Percentiles rank a stretch among this genome's conserved stretches.
Evolutionary conservation across 306 rosid species (phyloP).

Genomic region (Amphicarpaea edgeworthii): DNA sequence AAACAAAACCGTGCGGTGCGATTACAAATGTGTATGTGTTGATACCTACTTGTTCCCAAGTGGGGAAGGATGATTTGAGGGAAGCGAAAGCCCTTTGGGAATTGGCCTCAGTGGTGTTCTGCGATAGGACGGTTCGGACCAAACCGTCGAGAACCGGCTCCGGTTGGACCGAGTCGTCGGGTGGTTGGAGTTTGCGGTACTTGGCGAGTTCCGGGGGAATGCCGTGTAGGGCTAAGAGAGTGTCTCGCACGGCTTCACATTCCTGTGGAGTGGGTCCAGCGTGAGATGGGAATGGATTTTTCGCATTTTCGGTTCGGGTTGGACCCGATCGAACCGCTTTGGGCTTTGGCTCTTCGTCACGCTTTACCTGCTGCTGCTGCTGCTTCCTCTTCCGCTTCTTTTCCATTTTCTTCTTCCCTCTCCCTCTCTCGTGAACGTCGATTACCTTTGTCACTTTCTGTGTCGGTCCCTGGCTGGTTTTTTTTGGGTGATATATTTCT

Average conservation of each 20-base stretch:
- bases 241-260: conserved; percentile 68
- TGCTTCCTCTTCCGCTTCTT: conserved; percentile 48
- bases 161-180: conserved; percentile 29
- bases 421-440: no score
- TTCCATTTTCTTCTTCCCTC: conserved; percentile 24
- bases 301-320: background rate
- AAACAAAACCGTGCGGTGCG: background rate
- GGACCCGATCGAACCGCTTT: background rate
- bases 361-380: background rate
- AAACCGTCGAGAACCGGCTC: conserved; percentile 82
- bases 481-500: no score
- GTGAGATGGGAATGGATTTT: conserved; percentile 68
- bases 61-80: conserved; percentile 80
- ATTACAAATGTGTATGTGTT: background rate
- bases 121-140: conserved; percentile 82
- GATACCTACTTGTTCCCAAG: conserved; percentile 44
- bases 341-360: background rate
- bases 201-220: conserved; percentile 77
- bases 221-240: conserved; percentile 75
- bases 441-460: no score
- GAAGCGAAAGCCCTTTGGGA: conserved; percentile 72
- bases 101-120: conserved; percentile 78
- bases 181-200: conserved; percentile 56
- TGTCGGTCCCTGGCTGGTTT: no score
- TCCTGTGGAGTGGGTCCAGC: conserved; percentile 56